Conservation (phyloP, 148 eudicot species). For the Arctostaphylos glauca region DNA sequence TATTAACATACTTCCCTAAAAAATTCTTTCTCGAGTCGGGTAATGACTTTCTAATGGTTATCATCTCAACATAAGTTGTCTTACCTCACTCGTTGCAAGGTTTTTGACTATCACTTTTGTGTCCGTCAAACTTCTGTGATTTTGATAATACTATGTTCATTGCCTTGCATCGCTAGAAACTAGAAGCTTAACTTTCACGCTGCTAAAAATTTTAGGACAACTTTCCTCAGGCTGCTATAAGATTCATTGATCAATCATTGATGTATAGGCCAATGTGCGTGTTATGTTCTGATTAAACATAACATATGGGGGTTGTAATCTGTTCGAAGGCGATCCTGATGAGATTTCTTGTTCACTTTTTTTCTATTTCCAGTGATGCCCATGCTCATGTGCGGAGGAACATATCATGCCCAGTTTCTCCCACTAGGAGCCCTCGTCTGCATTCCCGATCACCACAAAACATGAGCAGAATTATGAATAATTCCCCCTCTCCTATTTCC, state of each 20-base stretch:
- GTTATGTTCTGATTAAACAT: neutral
- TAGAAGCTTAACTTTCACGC: neutral
- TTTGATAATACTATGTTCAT: neutral
- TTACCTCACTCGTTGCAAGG: neutral
- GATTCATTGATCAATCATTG: neutral
- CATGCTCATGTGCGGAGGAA: slow-evolving; percentile 30
- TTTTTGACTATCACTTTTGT: neutral
- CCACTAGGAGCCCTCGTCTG: slow-evolving; percentile 43
- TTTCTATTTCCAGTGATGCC: slow-evolving; percentile 34
- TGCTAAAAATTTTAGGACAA: neutral
- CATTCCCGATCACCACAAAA: slow-evolving; percentile 41
- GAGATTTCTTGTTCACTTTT: neutral
- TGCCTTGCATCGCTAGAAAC: neutral
- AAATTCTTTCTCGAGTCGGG: neutral
- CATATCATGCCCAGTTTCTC: slow-evolving; percentile 65
- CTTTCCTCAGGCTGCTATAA: neutral
- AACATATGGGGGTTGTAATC: neutral
- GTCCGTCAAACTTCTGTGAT: neutral
- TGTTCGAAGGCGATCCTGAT: neutral
- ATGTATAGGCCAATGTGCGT: neutral
- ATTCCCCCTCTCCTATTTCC: slow-evolving; percentile 36
- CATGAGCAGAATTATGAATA: slow-evolving; percentile 21
- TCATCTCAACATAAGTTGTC: neutral
- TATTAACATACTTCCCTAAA: neutral
- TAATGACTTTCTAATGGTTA: neutral